These are phyloP conservation scores for Alliaria petiolata DNA, from an alignment of 345 rosid genomes.

Conservation along the genomic window DNA sequence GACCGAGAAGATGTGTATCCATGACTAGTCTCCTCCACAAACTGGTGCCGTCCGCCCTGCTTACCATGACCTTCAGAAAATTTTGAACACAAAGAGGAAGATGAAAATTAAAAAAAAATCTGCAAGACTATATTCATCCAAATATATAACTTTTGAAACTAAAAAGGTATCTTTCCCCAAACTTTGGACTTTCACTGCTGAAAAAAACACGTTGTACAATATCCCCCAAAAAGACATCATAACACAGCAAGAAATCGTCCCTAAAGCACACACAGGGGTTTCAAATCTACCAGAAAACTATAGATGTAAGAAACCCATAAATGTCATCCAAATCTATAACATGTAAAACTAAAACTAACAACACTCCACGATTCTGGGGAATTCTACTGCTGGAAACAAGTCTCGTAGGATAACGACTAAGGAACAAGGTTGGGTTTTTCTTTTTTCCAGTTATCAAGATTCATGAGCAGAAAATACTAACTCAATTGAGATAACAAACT, in stretches of 20 bases:
- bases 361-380: background rate
- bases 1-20: slow-evolving; percentile 54
- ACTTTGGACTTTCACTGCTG: background rate
- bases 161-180: background rate
- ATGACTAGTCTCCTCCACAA: slow-evolving; percentile 62
- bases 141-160: background rate
- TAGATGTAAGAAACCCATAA: background rate
- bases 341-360: slow-evolving; percentile 1
- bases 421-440: background rate
- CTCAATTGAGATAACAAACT: background rate
- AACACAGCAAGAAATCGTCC: background rate
- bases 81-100: slow-evolving; percentile 28
- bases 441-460: background rate
- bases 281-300: too few relatives aligned
- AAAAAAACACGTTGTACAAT: background rate
- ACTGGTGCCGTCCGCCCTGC: slow-evolving; percentile 79
- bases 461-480: too few relatives aligned
- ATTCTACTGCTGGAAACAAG: background rate
- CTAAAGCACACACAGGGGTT: too few relatives aligned
- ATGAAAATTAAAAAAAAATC: slow-evolving; percentile 14
- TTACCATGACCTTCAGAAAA: slow-evolving; percentile 77
- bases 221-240: background rate
- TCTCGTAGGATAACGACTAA: background rate
- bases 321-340: slow-evolving; percentile 4
- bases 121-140: slow-evolving; percentile 6